Percentiles rank a stretch among this genome's conserved stretches.
Conservation (phyloP, 495 filamentous ascomycete species). For the Xylaria cubensis region DNA sequence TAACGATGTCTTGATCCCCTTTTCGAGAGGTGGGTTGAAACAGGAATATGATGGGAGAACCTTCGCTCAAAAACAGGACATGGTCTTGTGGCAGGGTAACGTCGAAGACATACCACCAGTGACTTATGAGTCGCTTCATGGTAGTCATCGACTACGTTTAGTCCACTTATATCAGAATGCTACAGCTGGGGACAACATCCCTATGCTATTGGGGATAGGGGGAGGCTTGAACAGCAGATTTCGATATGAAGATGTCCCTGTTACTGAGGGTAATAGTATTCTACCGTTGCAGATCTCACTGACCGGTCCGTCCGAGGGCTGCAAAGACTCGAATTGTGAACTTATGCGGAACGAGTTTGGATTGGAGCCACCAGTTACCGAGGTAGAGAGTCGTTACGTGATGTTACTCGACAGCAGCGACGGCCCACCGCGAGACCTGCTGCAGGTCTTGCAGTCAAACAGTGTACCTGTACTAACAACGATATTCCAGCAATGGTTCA, state of each 20-base stretch:
- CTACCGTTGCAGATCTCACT: constrained; percentile 53
- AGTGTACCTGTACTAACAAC: constrained; percentile 68
- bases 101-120: constrained; percentile 41
- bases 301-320: constrained; percentile 54
- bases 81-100: constrained; percentile 69
- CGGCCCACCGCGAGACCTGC: constrained; percentile 68
- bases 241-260: constrained; percentile 41
- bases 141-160: constrained; percentile 64
- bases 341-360: constrained; percentile 60
- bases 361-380: constrained; percentile 48
- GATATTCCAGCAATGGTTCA: constrained; percentile 79
- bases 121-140: constrained; percentile 44
- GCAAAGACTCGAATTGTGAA: constrained; percentile 58
- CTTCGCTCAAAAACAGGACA: constrained; percentile 61
- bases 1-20: constrained; percentile 79
- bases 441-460: constrained; percentile 67
- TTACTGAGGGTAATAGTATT: constrained; percentile 43
- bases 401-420: constrained; percentile 73
- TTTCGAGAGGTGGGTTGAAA: constrained; percentile 76
- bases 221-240: constrained; percentile 37
- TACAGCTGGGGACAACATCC: constrained; percentile 40
- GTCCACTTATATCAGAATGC: constrained; percentile 65
- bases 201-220: constrained; percentile 48
- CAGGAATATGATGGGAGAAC: constrained; percentile 46
- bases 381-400: constrained; percentile 56